Percentiles rank a stretch among this genome's conserved stretches.
Conservation (phyloP, 2,329 filamentous ascomycete species). For the Fusarium sp. region DNA sequence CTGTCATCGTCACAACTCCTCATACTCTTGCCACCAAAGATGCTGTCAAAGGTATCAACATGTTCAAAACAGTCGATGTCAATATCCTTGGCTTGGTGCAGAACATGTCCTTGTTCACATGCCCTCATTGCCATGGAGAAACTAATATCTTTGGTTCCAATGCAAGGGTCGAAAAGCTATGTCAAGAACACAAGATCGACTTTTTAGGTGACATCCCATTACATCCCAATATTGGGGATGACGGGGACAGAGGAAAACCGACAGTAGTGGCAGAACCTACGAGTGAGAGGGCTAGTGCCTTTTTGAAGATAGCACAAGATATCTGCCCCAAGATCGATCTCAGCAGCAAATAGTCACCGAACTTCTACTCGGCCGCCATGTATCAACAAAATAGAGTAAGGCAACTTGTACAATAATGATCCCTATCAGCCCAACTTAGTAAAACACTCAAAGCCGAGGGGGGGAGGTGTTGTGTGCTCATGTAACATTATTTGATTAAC, state of each 20-base stretch:
- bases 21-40: conserved; percentile 94
- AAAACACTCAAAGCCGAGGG: conserved; percentile 17
- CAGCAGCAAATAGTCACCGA: conserved; percentile 3
- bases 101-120: conserved; percentile 89
- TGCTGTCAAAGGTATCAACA: conserved; percentile 88
- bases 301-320: conserved; percentile 72
- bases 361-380: neutral
- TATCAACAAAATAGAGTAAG: neutral
- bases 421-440: conserved; percentile 34
- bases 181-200: conserved; percentile 76
- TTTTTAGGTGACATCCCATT: conserved; percentile 90
- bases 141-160: conserved; percentile 79
- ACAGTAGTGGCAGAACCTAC: conserved; percentile 88
- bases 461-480: conserved; percentile 8
- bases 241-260: conserved; percentile 86
- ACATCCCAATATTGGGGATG: conserved; percentile 85
- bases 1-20: conserved; percentile 90
- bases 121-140: conserved; percentile 78
- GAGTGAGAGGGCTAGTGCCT: conserved; percentile 76
- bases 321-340: conserved; percentile 58
- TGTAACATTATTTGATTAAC: conserved; percentile 36
- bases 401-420: neutral
- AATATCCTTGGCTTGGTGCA: conserved; percentile 87
- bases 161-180: conserved; percentile 73
- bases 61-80: conserved; percentile 88